phyloP scores from a whole-genome alignment of 768 basidiomycete genomes.

The Sporobolomyces phaffii region DNA sequence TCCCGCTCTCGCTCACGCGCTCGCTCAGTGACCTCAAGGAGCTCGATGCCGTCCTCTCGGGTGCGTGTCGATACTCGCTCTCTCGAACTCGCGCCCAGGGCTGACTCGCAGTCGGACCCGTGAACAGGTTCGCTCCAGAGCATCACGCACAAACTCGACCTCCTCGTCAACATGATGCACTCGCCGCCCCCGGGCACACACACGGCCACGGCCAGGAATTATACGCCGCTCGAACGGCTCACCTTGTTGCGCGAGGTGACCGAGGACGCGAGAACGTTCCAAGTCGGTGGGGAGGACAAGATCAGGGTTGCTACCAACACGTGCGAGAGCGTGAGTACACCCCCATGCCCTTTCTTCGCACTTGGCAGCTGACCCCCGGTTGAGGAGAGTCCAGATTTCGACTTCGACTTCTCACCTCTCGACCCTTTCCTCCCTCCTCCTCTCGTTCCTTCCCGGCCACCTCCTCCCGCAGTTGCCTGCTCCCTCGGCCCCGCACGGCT shows the following conservation, averaged over 20 bases:
- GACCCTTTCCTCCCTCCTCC: slow-evolving; percentile 34
- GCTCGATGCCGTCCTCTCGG: slow-evolving; percentile 83
- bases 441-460: slow-evolving; percentile 37
- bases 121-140: slow-evolving; percentile 65
- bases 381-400: slow-evolving; percentile 36
- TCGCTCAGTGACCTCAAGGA: slow-evolving; percentile 93
- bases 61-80: slow-evolving; percentile 41
- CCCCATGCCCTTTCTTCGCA: not conserved
- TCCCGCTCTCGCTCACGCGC: slow-evolving; percentile 88
- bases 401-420: slow-evolving; percentile 34
- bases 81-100: not conserved
- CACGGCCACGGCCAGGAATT: slow-evolving; percentile 49
- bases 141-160: slow-evolving; percentile 71
- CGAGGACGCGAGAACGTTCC: slow-evolving; percentile 63
- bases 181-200: not conserved
- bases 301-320: slow-evolving; percentile 43
- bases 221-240: slow-evolving; percentile 58
- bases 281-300: slow-evolving; percentile 44
- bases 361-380: not conserved
- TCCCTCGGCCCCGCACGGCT: slow-evolving; percentile 32
- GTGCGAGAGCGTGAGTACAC: slow-evolving; percentile 39
- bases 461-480: slow-evolving; percentile 34
- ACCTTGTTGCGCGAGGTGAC: slow-evolving; percentile 86
- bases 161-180: slow-evolving; percentile 64
- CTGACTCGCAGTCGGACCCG: not conserved